phyloP scores from a whole-genome alignment of 2,329 filamentous ascomycete species.

The Penicillium italicum region DNA sequence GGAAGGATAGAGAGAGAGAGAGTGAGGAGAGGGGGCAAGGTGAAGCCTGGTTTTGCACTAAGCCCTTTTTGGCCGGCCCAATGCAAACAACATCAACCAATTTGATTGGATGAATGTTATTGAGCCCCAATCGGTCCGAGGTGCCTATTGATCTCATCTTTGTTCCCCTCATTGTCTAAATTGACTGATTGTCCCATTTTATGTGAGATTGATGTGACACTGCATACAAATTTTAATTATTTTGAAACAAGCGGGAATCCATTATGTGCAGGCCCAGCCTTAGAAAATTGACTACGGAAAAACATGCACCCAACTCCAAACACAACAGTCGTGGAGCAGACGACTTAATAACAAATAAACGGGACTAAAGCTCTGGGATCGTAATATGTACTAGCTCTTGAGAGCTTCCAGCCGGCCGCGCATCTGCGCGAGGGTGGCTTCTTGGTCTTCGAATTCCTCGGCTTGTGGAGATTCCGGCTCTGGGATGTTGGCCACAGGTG shows the following conservation, averaged over 20 bases:
- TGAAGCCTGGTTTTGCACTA: background rate
- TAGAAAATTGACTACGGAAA: constrained; percentile 14
- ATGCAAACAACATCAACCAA: background rate
- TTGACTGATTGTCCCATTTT: background rate
- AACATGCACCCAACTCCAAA: constrained; percentile 13
- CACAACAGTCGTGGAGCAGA: constrained; percentile 7
- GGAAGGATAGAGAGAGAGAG: background rate
- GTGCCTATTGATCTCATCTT: background rate
- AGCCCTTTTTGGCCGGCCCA: background rate
- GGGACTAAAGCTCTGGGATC: background rate
- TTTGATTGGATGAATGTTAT: background rate
- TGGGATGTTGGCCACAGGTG: constrained; percentile 44
- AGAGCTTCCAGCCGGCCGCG: constrained; percentile 83
- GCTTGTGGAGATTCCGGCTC: constrained; percentile 42
- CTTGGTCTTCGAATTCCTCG: constrained; percentile 77
- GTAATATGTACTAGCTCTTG: constrained; percentile 63
- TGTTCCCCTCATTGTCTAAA: background rate
- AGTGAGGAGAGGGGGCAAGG: constrained; percentile 1
- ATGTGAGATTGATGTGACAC: too few relatives aligned
- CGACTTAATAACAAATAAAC: background rate
- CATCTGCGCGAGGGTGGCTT: constrained; percentile 93
- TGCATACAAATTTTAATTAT: background rate
- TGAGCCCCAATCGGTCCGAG: background rate
- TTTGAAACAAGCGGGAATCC: background rate
- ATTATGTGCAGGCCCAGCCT: constrained; percentile 27